Conservation (phyloP, 2,329 filamentous ascomycete species). For the Colletotrichum sp. region DNA sequence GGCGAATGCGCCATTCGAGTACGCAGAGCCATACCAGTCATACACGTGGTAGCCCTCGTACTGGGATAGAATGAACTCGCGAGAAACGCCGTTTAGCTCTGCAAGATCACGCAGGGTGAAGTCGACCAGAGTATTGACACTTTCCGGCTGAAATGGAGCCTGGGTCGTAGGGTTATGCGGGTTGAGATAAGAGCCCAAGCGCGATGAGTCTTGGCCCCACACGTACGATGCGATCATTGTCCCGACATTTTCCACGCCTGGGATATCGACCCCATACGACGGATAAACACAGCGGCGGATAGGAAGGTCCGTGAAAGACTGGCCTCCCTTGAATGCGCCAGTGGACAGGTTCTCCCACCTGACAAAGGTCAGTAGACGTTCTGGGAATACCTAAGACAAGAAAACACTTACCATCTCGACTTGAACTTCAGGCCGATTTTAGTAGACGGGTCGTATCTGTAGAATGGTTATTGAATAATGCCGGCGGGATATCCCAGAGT, state of each 20-base stretch:
- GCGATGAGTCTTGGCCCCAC: conserved; percentile 29
- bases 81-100: conserved; percentile 25
- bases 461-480: not conserved
- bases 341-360: conserved; percentile 26
- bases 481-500: not conserved
- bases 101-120: conserved; percentile 24
- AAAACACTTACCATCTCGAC: conserved; percentile 26
- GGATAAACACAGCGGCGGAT: conserved; percentile 36
- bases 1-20: conserved; percentile 28
- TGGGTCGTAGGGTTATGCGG: conserved; percentile 21
- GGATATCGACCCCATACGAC: conserved; percentile 29
- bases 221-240: conserved; percentile 30
- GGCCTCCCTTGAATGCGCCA: conserved; percentile 27
- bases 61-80: conserved; percentile 22
- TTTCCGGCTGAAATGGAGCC: conserved; percentile 20
- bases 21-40: conserved; percentile 28
- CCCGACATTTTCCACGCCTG: conserved; percentile 16
- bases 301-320: conserved; percentile 33
- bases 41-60: conserved; percentile 25
- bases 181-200: conserved; percentile 28
- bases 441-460: conserved; percentile 28
- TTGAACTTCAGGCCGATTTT: conserved; percentile 36
- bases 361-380: not conserved
- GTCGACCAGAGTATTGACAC: conserved; percentile 23
- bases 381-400: not conserved